Conservation (phyloP, 768 basidiomycete genomes). For the Naganishia antarctica region DNA sequence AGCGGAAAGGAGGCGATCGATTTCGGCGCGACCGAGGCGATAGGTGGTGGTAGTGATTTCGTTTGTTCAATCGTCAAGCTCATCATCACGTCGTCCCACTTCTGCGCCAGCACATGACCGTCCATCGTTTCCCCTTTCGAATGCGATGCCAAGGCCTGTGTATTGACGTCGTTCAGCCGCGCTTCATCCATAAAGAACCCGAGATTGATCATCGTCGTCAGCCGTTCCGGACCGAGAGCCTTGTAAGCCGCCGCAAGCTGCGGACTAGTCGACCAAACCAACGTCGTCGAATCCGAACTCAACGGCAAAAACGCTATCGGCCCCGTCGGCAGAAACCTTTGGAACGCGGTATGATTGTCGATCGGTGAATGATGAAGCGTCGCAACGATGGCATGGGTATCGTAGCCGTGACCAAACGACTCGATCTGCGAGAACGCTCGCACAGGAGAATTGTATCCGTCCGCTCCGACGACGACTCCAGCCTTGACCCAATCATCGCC, state of each 20-base stretch:
- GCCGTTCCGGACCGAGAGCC: conserved; percentile 59
- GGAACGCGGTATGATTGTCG: conserved; percentile 74
- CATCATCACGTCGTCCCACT: conserved; percentile 11
- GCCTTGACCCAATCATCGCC: conserved; percentile 65
- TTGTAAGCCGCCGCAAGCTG: conserved; percentile 67
- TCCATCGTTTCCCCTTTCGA: background rate
- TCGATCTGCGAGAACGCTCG: conserved; percentile 76
- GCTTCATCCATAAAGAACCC: conserved; percentile 62
- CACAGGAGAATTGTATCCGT: conserved; percentile 92
- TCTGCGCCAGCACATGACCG: conserved; percentile 1
- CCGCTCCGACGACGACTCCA: conserved; percentile 83
- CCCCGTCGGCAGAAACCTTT: conserved; percentile 89
- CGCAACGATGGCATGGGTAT: conserved; percentile 82
- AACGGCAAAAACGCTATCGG: conserved; percentile 93
- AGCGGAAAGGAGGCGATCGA: conserved; percentile 87
- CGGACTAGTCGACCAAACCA: conserved; percentile 91
- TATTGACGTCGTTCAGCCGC: conserved; percentile 35
- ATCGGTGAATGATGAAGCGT: conserved; percentile 72
- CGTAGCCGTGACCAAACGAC: conserved; percentile 86
- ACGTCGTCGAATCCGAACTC: conserved; percentile 67
- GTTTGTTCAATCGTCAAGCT: conserved; percentile 9
- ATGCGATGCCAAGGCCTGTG: conserved; percentile 31
- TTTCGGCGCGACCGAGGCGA: conserved; percentile 64
- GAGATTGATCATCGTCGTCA: conserved; percentile 76
- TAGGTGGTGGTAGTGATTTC: conserved; percentile 63